A percentile compares a stretch with the other conserved stretches of the same genome.
Evolutionary conservation across 768 basidiomycete species (phyloP).

Genomic region (Collybia sp.): DNA sequence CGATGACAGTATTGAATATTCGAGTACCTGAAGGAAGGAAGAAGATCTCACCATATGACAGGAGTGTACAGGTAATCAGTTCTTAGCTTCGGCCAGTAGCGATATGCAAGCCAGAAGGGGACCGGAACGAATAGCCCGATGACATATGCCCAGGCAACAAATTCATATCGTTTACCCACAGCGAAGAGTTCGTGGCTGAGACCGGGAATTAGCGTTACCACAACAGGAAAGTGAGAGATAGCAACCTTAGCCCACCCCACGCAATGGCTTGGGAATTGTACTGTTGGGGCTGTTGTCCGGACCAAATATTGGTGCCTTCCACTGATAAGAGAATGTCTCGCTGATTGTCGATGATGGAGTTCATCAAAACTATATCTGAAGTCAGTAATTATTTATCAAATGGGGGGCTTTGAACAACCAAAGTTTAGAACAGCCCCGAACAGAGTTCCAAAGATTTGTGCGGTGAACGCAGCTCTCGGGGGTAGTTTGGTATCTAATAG

Average conservation of each 20-base stretch:
- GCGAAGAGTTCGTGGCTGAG: slow-evolving; percentile 36
- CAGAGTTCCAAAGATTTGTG: slow-evolving; percentile 43
- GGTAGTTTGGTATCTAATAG: slow-evolving; percentile 42
- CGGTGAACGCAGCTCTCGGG: slow-evolving; percentile 45
- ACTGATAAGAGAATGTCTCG: slow-evolving; percentile 46
- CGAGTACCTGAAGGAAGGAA: not conserved
- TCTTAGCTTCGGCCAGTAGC: slow-evolving; percentile 37
- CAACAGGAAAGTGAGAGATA: slow-evolving; percentile 9
- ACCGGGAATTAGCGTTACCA: not conserved
- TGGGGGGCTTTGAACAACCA: slow-evolving; percentile 13
- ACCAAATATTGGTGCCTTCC: slow-evolving; percentile 52
- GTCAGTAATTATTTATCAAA: not conserved
- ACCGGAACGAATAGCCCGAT: slow-evolving; percentile 46
- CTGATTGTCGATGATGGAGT: slow-evolving; percentile 48
- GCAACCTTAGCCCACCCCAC: slow-evolving; percentile 44
- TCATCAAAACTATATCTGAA: slow-evolving; percentile 45
- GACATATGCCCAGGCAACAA: slow-evolving; percentile 43
- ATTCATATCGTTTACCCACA: slow-evolving; percentile 40
- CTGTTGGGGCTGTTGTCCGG: slow-evolving; percentile 42
- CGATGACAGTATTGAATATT: not conserved
- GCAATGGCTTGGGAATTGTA: slow-evolving; percentile 49
- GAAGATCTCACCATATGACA: slow-evolving; percentile 31
- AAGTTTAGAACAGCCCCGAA: slow-evolving; percentile 44
- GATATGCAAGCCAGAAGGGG: slow-evolving; percentile 47
- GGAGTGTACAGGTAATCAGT: slow-evolving; percentile 46